phyloP scores from a whole-genome alignment of 1,284 basidiomycete genomes.

The Trametes hirsuta region DNA sequence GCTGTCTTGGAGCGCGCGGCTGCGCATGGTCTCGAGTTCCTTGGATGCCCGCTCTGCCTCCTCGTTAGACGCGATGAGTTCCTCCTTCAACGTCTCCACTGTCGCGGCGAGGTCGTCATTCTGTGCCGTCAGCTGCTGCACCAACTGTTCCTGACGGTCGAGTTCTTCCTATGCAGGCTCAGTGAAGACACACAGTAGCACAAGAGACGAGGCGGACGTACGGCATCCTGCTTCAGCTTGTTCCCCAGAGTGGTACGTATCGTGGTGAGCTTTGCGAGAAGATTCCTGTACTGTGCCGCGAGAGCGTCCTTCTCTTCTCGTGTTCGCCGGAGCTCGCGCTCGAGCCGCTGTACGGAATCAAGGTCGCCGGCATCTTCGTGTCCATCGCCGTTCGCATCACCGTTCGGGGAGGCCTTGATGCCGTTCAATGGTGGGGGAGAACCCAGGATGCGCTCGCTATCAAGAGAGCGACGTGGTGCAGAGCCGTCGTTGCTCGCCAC shows the following conservation, averaged over 20 bases:
- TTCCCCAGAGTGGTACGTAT: conserved; percentile 95
- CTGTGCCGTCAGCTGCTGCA: conserved; percentile 75
- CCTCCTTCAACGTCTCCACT: conserved; percentile 76
- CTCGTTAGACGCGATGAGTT: conserved; percentile 73
- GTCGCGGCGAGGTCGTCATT: conserved; percentile 74
- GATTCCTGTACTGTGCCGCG: conserved; percentile 82
- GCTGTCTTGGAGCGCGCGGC: conserved; percentile 59
- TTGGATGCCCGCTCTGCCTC: conserved; percentile 71
- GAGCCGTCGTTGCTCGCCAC: conserved; percentile 21
- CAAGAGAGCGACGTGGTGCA: conserved; percentile 31
- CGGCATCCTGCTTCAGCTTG: conserved; percentile 95
- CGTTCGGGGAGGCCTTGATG: conserved; percentile 31
- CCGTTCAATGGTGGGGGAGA: conserved; percentile 34
- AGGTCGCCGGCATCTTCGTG: conserved; percentile 31
- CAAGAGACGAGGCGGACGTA: conserved; percentile 49
- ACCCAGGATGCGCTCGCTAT: conserved; percentile 29
- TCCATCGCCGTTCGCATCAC: conserved; percentile 25
- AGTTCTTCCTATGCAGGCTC: conserved; percentile 83
- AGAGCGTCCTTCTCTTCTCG: conserved; percentile 85
- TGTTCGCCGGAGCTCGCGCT: conserved; percentile 61
- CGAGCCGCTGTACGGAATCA: conserved; percentile 57
- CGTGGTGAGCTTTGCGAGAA: conserved; percentile 87
- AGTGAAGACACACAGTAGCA: conserved; percentile 27
- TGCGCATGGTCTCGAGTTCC: conserved; percentile 73
- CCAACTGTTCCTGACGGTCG: conserved; percentile 83